Evolutionary conservation across 495 filamentous ascomycete species (phyloP), one percentile per base, ranked within the genome.

Genomic region (Aspergillus leporis): DNA sequence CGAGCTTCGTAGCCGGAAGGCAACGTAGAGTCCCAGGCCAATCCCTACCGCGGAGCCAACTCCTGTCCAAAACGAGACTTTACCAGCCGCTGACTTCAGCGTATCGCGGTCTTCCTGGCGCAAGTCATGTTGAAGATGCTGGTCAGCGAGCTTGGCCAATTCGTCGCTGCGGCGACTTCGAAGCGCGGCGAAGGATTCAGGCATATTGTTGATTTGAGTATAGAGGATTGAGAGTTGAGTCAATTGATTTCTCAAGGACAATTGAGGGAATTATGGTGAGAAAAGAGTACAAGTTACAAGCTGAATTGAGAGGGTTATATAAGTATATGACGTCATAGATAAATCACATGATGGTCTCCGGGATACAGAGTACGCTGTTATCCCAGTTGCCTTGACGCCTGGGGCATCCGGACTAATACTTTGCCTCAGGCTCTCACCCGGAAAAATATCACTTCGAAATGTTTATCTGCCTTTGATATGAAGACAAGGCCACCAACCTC

Each of bases 41-140:
- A 90, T 62, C 8, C 87, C 87, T 0, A 87, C 46, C 0, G 84
- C 68, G 1, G 84, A 83, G 14, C 87, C 87, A 58, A 89, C 63
- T 4, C 76, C 74, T 3, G 83, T 77, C 71, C 84, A 79, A 4
- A 73, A 72, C 14, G 74, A 76, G 18, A 88, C 70, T 48, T 72
- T 82, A 5, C 57, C 61, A 12, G 84, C 81, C 7, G 87, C 87
- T 5, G 61, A 70, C 28, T 76, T 73, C 12, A 90, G 73, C 2
- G 72, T 75, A 12, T 84, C 81, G 61, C 87, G 86, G 64, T 90
- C 87, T 13, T 77, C 71, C 58, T 79, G 61, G 14, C 71, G 69
- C 28, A 89, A 79, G 61, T 89, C 86, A 55, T 87, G 78, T 54
- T 89, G 74, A 32, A 87, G 54, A 70, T 89, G 87, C 52, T 85